Evolutionary conservation across 2,329 filamentous ascomycete genomes (phyloP), one percentile per base, ranked within the genome.

Genomic region (Sphaerulina vaccinii): DNA sequence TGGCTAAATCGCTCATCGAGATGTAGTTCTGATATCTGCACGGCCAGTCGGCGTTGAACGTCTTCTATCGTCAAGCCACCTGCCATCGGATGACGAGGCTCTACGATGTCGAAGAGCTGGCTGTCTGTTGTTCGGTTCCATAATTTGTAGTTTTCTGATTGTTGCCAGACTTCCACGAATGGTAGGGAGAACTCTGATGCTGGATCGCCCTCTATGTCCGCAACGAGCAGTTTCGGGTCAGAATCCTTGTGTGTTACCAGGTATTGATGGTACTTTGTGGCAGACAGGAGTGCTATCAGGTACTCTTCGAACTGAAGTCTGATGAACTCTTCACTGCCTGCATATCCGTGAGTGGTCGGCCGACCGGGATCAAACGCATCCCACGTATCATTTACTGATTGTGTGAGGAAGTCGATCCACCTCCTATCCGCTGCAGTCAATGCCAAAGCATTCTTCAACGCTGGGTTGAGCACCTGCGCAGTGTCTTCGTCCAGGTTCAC

Each of bases 291-390:
- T 0, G 90, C 89, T 19, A 97, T 80, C 5, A 99, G 80, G 67
- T 99, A 99, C 65, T 96, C 91, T 71, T 99, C 93, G 57, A 99
- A 99, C 65, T 97, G 92, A 35, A 96, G 82, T 23, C 93, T 84
- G 62, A 99, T 99, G 65, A 96, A 96, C 68, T 97, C 93, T 72
- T 99, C 93, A 57, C 90, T 96, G 23, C 93, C 93, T 32, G 90
- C 85, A 65, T 96, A 99, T 23, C 91, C 91, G 77, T 96, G 86
- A 2, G 90, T 95, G 65, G 90, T 96, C n/a, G 93, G 93, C 41
- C 88, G 81, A 56, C 84, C 83, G 0, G 93, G 93, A 65, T 97
- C 92, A 3, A 84, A 77, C 36, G 96, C 90, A 67, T 99, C 93
- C 93, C 93, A 99, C 0, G 93, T 96, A 59, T 97, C 90, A 64